phyloP scores from a whole-genome alignment of 2,329 filamentous ascomycete genomes.

The Pseudocercospora cruenta region DNA sequence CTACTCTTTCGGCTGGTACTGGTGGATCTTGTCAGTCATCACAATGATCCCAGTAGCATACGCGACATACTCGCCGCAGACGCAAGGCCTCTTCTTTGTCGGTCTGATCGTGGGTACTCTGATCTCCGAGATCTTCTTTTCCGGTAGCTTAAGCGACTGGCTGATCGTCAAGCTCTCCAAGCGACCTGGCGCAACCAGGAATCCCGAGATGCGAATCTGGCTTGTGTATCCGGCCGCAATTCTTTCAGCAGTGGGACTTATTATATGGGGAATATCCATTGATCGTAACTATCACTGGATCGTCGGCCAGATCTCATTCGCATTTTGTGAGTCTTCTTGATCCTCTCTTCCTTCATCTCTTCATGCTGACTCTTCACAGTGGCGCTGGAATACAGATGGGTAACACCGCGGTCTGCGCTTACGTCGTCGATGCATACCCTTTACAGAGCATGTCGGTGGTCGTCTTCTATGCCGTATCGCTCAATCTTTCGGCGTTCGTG shows the following conservation, averaged over 20 bases:
- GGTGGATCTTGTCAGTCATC: conserved; percentile 25
- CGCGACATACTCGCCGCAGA: conserved; percentile 23
- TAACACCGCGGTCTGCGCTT: conserved; percentile 25
- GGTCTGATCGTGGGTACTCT: conserved; percentile 27
- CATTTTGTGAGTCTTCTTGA: conserved; percentile 16
- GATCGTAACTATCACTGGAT: conserved; percentile 27
- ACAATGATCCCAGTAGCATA: conserved; percentile 25
- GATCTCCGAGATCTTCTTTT: conserved; percentile 24
- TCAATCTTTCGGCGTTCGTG: conserved; percentile 25
- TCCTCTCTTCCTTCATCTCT: neutral
- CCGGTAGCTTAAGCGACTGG: conserved; percentile 25
- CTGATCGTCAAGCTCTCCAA: conserved; percentile 24
- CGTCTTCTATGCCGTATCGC: conserved; percentile 26
- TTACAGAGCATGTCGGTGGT: conserved; percentile 27
- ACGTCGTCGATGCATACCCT: conserved; percentile 25
- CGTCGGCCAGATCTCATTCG: conserved; percentile 26
- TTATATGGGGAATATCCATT: conserved; percentile 25
- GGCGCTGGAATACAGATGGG: conserved; percentile 27
- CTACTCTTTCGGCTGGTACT: conserved; percentile 27
- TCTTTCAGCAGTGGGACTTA: conserved; percentile 18
- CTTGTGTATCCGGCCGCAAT: conserved; percentile 24
- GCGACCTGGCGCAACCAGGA: conserved; percentile 16
- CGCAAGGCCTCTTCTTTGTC: conserved; percentile 24
- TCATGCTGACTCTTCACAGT: conserved; percentile 19
- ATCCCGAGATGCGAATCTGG: conserved; percentile 26